These are phyloP conservation scores for Aureoboletus auriporus DNA, from an alignment of 768 basidiomycete genomes.

Conservation along the genomic window DNA sequence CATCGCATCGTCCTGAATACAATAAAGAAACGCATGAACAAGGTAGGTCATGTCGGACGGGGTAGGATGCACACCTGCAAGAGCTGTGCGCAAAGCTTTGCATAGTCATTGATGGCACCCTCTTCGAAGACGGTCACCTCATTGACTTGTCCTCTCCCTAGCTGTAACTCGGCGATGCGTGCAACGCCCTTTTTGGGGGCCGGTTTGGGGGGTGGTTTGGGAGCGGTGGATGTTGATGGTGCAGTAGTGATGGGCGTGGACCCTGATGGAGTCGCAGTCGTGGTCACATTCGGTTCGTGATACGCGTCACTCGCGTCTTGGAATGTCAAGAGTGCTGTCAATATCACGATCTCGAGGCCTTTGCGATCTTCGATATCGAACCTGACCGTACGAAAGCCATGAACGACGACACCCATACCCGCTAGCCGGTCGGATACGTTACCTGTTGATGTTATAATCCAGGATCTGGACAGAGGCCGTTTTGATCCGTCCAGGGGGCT, in stretches of 20 bases:
- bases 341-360: slow-evolving; percentile 77
- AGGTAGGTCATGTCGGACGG: background rate
- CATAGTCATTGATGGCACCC: slow-evolving; percentile 63
- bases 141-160: slow-evolving; percentile 64
- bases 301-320: slow-evolving; percentile 62
- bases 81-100: slow-evolving; percentile 57
- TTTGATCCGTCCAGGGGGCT: slow-evolving; percentile 61
- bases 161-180: slow-evolving; percentile 69
- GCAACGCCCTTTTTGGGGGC: slow-evolving; percentile 63
- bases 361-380: slow-evolving; percentile 86
- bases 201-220: slow-evolving; percentile 55
- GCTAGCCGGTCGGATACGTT: background rate
- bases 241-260: background rate
- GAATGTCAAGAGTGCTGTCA: slow-evolving; percentile 75
- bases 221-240: slow-evolving; percentile 19
- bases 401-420: too few relatives aligned
- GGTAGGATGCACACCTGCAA: slow-evolving; percentile 45
- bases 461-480: slow-evolving; percentile 69
- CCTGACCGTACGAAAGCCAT: background rate
- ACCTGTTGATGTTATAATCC: slow-evolving; percentile 84
- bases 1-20: slow-evolving; percentile 68
- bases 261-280: slow-evolving; percentile 3
- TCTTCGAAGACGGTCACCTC: slow-evolving; percentile 70
- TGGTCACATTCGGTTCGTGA: slow-evolving; percentile 33
- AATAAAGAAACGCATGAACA: background rate